Percentiles rank a stretch among this genome's conserved stretches.
Evolutionary conservation across 495 filamentous ascomycete species (phyloP).

Genomic region (Lasiosphaeria hispida): DNA sequence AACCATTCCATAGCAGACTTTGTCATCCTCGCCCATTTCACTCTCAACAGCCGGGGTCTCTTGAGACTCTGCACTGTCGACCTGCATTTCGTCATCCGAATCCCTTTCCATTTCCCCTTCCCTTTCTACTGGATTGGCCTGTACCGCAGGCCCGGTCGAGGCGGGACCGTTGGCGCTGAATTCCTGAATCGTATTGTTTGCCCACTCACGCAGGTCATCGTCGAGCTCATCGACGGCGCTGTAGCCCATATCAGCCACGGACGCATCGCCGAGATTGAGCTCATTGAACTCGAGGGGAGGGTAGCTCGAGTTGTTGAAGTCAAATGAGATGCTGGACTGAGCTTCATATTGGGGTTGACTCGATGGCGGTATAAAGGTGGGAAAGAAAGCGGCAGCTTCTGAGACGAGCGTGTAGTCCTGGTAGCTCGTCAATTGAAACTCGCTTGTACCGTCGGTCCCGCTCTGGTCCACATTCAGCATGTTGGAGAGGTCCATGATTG

Average conservation of each 20-base stretch:
- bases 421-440: no score
- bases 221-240: neutral
- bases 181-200: neutral
- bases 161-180: no score
- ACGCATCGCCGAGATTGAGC: neutral
- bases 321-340: neutral
- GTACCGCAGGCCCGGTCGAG: no score
- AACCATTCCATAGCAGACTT: constrained; percentile 31
- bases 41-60: neutral
- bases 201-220: neutral
- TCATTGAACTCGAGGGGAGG: neutral
- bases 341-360: neutral
- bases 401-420: no score
- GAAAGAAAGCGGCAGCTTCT: neutral
- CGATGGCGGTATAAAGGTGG: neutral
- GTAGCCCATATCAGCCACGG: neutral
- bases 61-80: neutral
- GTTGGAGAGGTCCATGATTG: neutral
- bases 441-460: no score
- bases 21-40: constrained; percentile 10
- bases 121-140: neutral
- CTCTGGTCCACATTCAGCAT: neutral
- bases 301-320: no score
- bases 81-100: constrained; percentile 9
- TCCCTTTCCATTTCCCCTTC: neutral